Percentiles rank a stretch among this genome's conserved stretches.
These are phyloP conservation scores for Agaricales sp. DNA, from an alignment of 1,284 basidiomycete genomes.

Conservation along the genomic window DNA sequence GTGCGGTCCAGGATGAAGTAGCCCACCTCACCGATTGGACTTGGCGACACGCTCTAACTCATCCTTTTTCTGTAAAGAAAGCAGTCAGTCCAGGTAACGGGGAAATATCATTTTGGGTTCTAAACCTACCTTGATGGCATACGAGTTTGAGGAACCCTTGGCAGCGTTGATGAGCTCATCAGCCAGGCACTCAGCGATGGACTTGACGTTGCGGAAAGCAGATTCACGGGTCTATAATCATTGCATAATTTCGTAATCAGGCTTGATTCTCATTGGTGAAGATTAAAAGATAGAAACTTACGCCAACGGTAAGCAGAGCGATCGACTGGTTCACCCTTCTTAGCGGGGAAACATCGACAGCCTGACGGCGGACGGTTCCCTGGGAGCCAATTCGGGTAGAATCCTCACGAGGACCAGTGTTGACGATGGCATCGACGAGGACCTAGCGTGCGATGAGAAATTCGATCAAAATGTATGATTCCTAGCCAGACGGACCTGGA, in stretches of 20 bases:
- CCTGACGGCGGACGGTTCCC: conserved; percentile 99
- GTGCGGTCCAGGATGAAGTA: conserved; percentile 1
- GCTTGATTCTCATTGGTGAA: not conserved
- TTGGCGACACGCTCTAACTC: conserved; percentile 99
- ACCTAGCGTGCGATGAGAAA: conserved; percentile 30
- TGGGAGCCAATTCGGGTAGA: conserved; percentile 99
- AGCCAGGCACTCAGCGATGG: conserved; percentile 96
- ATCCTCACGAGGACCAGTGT: conserved; percentile 99
- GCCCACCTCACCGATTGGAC: conserved; percentile 83
- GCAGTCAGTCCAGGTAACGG: conserved; percentile 6
- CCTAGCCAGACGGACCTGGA: conserved; percentile 60
- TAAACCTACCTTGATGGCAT: conserved; percentile 85
- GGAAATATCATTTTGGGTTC: not conserved
- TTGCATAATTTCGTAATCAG: conserved; percentile 8
- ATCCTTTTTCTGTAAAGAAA: conserved; percentile 69
- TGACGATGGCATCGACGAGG: conserved; percentile 97
- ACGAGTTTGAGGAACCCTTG: conserved; percentile 99
- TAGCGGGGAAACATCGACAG: conserved; percentile 98
- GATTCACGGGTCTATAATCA: conserved; percentile 92
- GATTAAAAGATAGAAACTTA: conserved; percentile 49
- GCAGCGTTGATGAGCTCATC: conserved; percentile 99
- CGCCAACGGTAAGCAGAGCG: conserved; percentile 90
- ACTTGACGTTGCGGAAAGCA: conserved; percentile 99
- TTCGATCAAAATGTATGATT: not conserved
- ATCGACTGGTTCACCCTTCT: conserved; percentile 98